Conservation (phyloP, 1,284 basidiomycete species). For the Fomitiporia mediterranea region DNA sequence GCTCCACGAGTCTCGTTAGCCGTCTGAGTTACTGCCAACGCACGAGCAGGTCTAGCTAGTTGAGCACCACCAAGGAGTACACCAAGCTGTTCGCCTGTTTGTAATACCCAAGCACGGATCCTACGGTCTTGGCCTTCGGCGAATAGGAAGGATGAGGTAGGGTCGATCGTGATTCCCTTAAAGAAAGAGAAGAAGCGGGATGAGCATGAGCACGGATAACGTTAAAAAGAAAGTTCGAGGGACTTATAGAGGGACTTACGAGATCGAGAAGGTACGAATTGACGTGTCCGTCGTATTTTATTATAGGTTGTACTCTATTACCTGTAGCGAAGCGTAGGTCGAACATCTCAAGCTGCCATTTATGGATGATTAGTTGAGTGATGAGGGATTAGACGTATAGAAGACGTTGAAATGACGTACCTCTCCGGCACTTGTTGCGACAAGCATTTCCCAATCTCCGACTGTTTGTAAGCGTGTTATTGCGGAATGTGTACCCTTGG, state of each 20-base stretch:
- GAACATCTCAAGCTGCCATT: slow-evolving; percentile 53
- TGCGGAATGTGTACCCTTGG: slow-evolving; percentile 32
- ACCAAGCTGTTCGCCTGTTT: slow-evolving; percentile 42
- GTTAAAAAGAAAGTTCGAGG: background rate
- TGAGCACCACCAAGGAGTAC: slow-evolving; percentile 19
- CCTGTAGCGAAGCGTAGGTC: slow-evolving; percentile 54
- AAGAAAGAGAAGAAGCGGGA: background rate
- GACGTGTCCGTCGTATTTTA: slow-evolving; percentile 50
- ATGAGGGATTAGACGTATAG: slow-evolving; percentile 5
- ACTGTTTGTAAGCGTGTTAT: slow-evolving; percentile 49
- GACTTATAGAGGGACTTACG: slow-evolving; percentile 34
- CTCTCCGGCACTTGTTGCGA: slow-evolving; percentile 54
- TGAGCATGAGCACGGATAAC: background rate
- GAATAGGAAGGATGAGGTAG: slow-evolving; percentile 62
- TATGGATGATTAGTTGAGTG: slow-evolving; percentile 4
- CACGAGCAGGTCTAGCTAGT: background rate
- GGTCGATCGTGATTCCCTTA: slow-evolving; percentile 59
- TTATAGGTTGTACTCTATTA: slow-evolving; percentile 35
- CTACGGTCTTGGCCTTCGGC: slow-evolving; percentile 62
- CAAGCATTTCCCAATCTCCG: slow-evolving; percentile 48
- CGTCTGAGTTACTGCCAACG: background rate
- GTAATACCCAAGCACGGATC: slow-evolving; percentile 63
- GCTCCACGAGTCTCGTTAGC: background rate
- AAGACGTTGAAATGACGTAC: slow-evolving; percentile 34
- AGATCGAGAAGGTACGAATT: slow-evolving; percentile 47